These are phyloP conservation scores for Lithospermum erythrorhizon DNA, from an alignment of 257 asterid species.

Conservation along the genomic window DNA sequence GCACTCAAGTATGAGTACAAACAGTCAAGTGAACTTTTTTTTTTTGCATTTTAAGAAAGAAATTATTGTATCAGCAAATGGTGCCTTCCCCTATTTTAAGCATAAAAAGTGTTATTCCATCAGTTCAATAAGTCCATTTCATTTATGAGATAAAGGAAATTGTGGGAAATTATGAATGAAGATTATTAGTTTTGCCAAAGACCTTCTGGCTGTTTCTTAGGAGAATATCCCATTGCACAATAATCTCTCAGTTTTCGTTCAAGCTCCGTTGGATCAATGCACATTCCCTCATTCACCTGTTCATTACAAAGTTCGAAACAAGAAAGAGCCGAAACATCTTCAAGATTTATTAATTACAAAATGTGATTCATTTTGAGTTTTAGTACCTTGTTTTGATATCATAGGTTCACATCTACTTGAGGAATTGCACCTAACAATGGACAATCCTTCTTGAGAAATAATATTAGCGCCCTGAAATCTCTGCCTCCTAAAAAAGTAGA, in stretches of 20 bases:
- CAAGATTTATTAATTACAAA: no score
- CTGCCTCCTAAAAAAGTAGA: conserved; percentile 7
- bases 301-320: neutral
- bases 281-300: conserved; percentile 8
- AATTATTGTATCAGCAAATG: no score
- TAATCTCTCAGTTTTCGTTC: neutral
- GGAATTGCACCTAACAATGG: conserved; percentile 27
- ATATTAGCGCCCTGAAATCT: conserved; percentile 30
- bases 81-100: no score
- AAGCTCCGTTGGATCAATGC: conserved; percentile 13
- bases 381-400: no score
- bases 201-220: neutral
- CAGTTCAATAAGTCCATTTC: no score
- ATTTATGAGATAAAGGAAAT: no score
- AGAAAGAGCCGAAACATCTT: neutral
- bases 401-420: conserved; percentile 25
- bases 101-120: no score
- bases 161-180: neutral
- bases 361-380: no score
- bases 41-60: no score
- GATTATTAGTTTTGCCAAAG: neutral
- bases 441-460: conserved; percentile 23
- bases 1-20: no score
- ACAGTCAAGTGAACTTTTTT: no score
- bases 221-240: neutral